A percentile compares a stretch with the other conserved stretches of the same genome.
Evolutionary conservation across 106 monocot species (phyloP).

Genomic region (Apostasia ramifera): DNA sequence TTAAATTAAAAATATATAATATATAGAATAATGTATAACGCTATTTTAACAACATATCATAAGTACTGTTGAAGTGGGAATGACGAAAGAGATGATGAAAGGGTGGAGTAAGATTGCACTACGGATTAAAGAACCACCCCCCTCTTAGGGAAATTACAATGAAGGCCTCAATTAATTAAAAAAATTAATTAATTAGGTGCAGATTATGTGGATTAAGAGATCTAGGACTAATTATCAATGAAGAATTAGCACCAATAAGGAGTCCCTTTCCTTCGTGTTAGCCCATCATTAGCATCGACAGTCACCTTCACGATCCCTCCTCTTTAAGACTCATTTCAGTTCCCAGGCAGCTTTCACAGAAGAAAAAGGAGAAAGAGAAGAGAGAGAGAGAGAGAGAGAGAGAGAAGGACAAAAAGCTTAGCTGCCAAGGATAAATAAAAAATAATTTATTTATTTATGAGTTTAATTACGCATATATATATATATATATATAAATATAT

Average conservation of each 20-base stretch:
- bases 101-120: slow-evolving; percentile 6
- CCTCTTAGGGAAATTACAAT: neutral
- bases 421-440: neutral
- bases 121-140: neutral
- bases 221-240: neutral
- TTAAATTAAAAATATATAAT: neutral
- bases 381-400: neutral
- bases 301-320: neutral
- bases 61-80: neutral
- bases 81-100: slow-evolving; percentile 7
- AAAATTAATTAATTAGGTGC: neutral
- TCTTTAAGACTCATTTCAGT: slow-evolving; percentile 4
- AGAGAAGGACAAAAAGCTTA: too few species aligned
- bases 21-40: too few species aligned
- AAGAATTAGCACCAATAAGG: neutral
- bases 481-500: too few species aligned
- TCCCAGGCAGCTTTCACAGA: slow-evolving; percentile 7
- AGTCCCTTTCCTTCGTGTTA: neutral
- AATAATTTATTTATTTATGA: too few species aligned
- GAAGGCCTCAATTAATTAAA: neutral
- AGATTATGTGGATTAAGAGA: too few species aligned
- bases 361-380: neutral
- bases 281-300: slow-evolving; percentile 1
- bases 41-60: neutral
- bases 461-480: too few species aligned